Evolutionary conservation across 306 rosid genomes (phyloP), one percentile per base, ranked within the genome.

Genomic region (Corylus heterophylla): DNA sequence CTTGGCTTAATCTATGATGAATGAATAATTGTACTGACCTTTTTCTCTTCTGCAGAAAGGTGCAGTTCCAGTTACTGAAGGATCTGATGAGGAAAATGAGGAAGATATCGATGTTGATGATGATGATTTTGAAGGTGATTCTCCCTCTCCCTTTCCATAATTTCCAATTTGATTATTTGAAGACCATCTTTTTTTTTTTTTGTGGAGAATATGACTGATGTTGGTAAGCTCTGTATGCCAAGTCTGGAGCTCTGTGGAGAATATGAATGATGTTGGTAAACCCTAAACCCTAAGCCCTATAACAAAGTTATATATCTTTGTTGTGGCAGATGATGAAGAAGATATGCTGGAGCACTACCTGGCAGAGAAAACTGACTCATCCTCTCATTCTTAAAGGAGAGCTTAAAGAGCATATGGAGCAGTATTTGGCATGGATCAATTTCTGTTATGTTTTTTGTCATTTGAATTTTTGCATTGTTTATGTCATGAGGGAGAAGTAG

Each of bases 261-360:
- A 31, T 31, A 31, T 31, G 35, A 31, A 31, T 31, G 35, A 54
- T 51, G 56, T 29, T 70, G 56, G 72, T 35, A 48, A 39, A 45
- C 55, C 3, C 50, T 22, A 5, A 14, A 31, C 5, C 45, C 45
- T 16, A 8, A 2, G 71, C 7, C 69, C 25, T 22, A 22, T 78
- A 70, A 81, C 49, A 63, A 29, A 54, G 67, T 54, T 75, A 51
- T 51, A 4, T 82, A 29, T 81, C 55, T 76, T 54, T 76, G 79
- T 22, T 81, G 35, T 54, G 78, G 84, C 91, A 91, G 99, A 81
- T 83, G 99, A 95, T 27, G 99, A 96, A 88, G 98, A 94, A 7
- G 98, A 96, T 85, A 96, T 96, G 99, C 97, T 96, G 55, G 97
- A 96, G 83, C 99, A 96, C 83, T 96, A 91, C 78, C 89, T 96